Base-by-base conservation (phyloP, 1,139 yeast species). In the Schwanniomyces etchellsii region DNA sequence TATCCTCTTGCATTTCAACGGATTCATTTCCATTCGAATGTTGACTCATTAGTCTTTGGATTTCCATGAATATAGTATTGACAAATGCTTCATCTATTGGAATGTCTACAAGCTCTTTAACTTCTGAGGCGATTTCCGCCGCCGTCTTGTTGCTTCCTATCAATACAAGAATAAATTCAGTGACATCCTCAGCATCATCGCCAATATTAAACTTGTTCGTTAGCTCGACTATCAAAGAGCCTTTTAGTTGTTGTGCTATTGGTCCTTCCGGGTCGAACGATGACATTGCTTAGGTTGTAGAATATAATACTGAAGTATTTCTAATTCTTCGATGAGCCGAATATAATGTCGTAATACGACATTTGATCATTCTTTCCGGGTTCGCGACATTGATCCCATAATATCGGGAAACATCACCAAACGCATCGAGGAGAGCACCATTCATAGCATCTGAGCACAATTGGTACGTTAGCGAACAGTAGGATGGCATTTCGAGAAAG, bases 171-270 rank as follows among this genome's bases (percentile, higher is more conserved):
- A 86, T 77, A 50, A 77, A 86, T 50, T 86, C 95, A 11, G 95
- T 85, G 25, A 83, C 81, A 49, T 81, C 86, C 28, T 66, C 75
- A 20, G 85, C 77, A 50, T 85, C 94, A 37, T 82, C 94, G 5
- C 52, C 52, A 14, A 57, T 50, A 36, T 45, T 48, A 43, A 43
- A 66, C 34, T 63, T 54, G 33, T 50, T 58, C 30, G 50, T 51
- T 33, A 67, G 50, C 44, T 67, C 73, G 26, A 55, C 57, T 14
- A 54, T 50, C 37, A 66, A 51, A 31, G 59, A 53, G 10, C 54
- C 52, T 40, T 55, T 60, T 31, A 66, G 49, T 43, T 57, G 57
- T 31, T 53, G 43, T 20, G 69, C 72, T 20, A 64, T 52, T n/a
- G 64, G 55, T 26, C 68, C 66, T 33, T 66, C 70, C 22, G 70